A percentile compares a stretch with the other conserved stretches of the same genome.
phyloP scores from a whole-genome alignment of 2,329 filamentous ascomycete genomes.

The Verticillium zaregamsianum region DNA sequence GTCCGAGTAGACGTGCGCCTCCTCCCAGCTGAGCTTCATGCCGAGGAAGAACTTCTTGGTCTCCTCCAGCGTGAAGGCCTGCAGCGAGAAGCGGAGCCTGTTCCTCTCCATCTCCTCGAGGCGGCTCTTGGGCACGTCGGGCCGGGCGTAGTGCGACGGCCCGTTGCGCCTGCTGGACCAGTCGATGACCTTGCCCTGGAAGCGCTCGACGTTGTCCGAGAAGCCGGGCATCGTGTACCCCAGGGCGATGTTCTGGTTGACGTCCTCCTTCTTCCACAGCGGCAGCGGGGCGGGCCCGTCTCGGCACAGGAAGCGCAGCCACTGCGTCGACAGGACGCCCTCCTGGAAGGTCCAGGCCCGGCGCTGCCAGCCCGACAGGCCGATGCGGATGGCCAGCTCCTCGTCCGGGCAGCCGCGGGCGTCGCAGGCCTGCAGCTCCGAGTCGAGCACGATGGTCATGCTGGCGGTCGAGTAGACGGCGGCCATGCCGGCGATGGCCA shows the following conservation, averaged over 20 bases:
- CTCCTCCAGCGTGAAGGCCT: neutral
- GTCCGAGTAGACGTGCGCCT: neutral
- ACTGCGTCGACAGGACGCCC: constrained; percentile 13
- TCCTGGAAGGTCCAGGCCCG: constrained; percentile 20
- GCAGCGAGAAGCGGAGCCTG: neutral
- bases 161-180: neutral
- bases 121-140: neutral
- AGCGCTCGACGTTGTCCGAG: neutral
- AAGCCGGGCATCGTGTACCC: neutral
- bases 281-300: neutral
- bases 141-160: neutral
- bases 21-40: neutral
- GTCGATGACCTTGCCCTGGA: neutral
- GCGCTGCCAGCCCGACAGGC: neutral
- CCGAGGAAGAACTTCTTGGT: neutral
- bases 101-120: neutral
- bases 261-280: neutral
- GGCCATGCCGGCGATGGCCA: neutral
- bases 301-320: constrained; percentile 10
- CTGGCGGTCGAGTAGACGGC: neutral
- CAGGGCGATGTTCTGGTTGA: neutral
- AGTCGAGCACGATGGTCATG: neutral
- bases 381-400: neutral
- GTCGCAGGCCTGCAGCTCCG: neutral
- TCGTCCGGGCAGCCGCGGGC: neutral